phyloP scores from a whole-genome alignment of 495 filamentous ascomycete species.

The Neurospora tetrasperma region DNA sequence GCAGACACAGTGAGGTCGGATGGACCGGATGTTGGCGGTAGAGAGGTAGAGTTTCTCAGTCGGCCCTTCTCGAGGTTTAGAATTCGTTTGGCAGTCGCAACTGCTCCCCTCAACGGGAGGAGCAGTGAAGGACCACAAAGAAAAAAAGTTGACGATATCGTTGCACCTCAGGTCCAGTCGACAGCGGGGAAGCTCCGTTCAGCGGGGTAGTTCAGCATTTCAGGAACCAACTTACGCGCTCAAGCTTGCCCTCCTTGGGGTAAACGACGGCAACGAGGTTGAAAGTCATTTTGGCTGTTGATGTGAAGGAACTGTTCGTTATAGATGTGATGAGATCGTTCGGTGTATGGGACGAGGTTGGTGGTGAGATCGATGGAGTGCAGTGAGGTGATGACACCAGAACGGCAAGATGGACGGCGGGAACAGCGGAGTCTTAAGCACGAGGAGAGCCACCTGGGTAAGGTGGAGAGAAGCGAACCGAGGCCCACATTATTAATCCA shows the following conservation, averaged over 20 bases:
- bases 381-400: background rate
- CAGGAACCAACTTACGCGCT: slow-evolving; percentile 10
- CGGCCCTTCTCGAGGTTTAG: background rate
- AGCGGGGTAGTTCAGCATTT: background rate
- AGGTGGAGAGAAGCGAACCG: background rate
- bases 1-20: too few relatives aligned
- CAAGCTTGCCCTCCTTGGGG: slow-evolving; percentile 17
- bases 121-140: background rate
- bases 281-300: slow-evolving; percentile 8
- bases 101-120: background rate
- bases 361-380: background rate
- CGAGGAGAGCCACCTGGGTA: background rate
- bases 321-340: background rate
- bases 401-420: background rate
- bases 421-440: background rate
- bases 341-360: background rate
- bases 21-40: too few relatives aligned
- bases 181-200: background rate
- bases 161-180: background rate
- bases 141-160: background rate
- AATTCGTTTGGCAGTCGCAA: background rate
- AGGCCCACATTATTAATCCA: background rate
- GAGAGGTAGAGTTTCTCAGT: background rate
- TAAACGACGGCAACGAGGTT: slow-evolving; percentile 11
- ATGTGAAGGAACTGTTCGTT: background rate